Evolutionary conservation across 768 basidiomycete genomes (phyloP), one percentile per base, ranked within the genome.

Genomic region (Lentinus tigrinus): DNA sequence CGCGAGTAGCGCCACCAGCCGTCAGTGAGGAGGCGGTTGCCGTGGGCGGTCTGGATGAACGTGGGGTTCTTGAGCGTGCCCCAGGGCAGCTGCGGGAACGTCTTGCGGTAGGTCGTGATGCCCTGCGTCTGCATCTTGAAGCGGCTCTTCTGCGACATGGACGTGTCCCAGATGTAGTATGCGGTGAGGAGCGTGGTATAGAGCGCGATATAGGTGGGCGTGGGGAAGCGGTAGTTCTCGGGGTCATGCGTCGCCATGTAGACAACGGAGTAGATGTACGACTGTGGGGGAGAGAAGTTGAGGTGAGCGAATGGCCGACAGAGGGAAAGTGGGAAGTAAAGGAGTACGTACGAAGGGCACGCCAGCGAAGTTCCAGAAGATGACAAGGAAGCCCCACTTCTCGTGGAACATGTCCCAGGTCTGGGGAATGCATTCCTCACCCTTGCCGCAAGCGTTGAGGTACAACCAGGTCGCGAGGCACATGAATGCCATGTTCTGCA

Each of bases 331-430:
- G n/a, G n/a, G n/a, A n/a, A n/a, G n/a, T n/a, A n/a, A 31, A n/a
- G 34, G 26, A 54, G 38, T n/a, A 73, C 90, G 62, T 70, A 92
- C 91, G 74, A 95, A 95, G 43, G 91, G 92, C 13, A 94, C 93
- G 44, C 94, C 95, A 2, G 95, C 91, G 65, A 93, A 85, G 70
- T 95, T 94, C 95, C 95, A 97, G 78, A 98, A 98, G 69, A 97
- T 97, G 63, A 98, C 88, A 84, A 98, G 89, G 80, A 95, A 98
- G 28, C 95, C 92, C 91, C 91, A 93, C 82, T 99, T 99, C 70
- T 99, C 96, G 66, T 96, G 93, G 78, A 88, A 97, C 93, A 99
- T 99, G 67, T 98, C 97, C 96, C 97, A 98, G 2, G 94, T 95
- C 73, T 96, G 93, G 6, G 93, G 93, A 61, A 95, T 94, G 67